These are phyloP conservation scores for Teunomyces gatunensis DNA, from an alignment of 805 yeast species.

Conservation along the genomic window DNA sequence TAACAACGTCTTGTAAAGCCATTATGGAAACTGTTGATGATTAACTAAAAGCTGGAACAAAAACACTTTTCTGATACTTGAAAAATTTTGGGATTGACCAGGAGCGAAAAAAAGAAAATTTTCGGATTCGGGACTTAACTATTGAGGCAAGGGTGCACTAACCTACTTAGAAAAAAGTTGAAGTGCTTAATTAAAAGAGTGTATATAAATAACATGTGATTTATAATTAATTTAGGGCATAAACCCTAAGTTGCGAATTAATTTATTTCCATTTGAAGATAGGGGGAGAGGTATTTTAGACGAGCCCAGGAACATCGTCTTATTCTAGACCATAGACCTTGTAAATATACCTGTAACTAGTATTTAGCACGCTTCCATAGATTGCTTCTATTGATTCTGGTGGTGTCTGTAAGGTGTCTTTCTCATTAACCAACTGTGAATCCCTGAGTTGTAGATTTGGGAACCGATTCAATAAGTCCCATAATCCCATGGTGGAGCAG, in stretches of 20 bases:
- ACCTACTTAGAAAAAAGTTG: neutral
- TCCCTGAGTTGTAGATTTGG: neutral
- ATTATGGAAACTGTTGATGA: constrained; percentile 42
- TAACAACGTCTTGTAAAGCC: constrained; percentile 97
- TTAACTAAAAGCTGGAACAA: constrained; percentile 8
- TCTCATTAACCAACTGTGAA: neutral
- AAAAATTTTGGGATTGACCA: constrained; percentile 4
- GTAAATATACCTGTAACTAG: constrained; percentile 28
- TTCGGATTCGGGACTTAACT: constrained; percentile 1
- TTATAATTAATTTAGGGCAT: neutral
- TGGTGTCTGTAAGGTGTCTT: neutral
- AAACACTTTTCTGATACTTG: constrained; percentile 1
- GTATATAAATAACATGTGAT: neutral
- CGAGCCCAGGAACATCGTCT: neutral
- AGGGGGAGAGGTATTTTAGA: neutral
- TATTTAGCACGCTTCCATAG: constrained; percentile 12
- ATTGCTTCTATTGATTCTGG: constrained; percentile 11
- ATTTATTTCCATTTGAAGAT: no score
- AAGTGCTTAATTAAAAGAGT: neutral
- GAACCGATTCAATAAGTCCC: constrained; percentile 28
- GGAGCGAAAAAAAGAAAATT: constrained; percentile 4
- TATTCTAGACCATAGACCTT: constrained; percentile 37
- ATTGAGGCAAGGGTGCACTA: constrained; percentile 1
- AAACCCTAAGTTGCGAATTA: constrained; percentile 4
- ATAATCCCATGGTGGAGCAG: constrained; percentile 34